phyloP scores from a whole-genome alignment of 768 basidiomycete species.

The Favolaschia claudopus region DNA sequence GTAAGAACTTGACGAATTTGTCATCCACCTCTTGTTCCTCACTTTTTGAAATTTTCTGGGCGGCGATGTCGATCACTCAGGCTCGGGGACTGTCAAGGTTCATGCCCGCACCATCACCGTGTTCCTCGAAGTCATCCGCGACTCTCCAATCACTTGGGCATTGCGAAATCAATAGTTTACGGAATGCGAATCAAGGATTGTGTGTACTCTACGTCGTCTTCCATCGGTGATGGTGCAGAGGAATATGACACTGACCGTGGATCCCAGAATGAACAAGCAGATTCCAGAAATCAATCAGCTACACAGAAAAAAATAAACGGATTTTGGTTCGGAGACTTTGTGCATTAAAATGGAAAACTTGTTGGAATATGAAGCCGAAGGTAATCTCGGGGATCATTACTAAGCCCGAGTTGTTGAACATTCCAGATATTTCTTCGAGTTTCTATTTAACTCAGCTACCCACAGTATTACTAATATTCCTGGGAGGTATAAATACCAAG shows the following conservation, averaged over 20 bases:
- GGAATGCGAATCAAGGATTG: slow-evolving; percentile 1
- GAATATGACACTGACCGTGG: slow-evolving; percentile 41
- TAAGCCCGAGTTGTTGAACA: too few relatives aligned
- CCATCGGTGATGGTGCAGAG: slow-evolving; percentile 11
- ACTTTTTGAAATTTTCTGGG: neutral
- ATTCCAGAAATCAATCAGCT: slow-evolving; percentile 61
- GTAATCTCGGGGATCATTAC: too few relatives aligned
- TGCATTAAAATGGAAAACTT: too few relatives aligned
- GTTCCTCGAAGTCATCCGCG: neutral
- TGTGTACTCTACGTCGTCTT: neutral
- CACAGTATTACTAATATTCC: too few relatives aligned
- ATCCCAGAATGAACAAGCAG: slow-evolving; percentile 58
- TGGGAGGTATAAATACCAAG: too few relatives aligned
- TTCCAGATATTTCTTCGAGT: too few relatives aligned
- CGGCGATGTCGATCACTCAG: neutral
- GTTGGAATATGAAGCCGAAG: too few relatives aligned
- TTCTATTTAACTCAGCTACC: too few relatives aligned
- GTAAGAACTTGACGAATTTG: slow-evolving; percentile 15
- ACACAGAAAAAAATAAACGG: slow-evolving; percentile 56
- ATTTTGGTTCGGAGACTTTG: too few relatives aligned
- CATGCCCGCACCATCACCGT: neutral
- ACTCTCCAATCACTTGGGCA: neutral
- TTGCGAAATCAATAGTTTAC: neutral
- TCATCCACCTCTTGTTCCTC: neutral
- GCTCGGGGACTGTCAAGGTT: neutral